phyloP scores from a whole-genome alignment of 1,284 basidiomycete species.

The Pascua sp. region DNA sequence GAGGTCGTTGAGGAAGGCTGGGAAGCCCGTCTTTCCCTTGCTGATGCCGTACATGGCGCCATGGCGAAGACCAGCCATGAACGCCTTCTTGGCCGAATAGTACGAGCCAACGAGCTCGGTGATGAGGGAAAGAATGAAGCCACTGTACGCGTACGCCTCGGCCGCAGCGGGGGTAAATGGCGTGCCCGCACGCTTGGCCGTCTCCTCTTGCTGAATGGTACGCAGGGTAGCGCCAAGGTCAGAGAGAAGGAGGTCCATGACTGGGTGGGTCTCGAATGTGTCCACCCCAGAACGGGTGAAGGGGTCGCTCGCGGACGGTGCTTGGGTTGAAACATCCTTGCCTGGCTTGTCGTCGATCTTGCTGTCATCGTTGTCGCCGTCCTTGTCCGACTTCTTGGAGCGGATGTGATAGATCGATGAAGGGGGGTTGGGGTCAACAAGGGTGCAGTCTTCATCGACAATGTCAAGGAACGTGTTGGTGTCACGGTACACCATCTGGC shows the following conservation, averaged over 20 bases:
- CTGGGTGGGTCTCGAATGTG: conserved; percentile 15
- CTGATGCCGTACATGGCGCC: conserved; percentile 57
- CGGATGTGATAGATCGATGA: conserved; percentile 61
- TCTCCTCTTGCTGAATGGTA: conserved; percentile 15
- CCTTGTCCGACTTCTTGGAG: conserved; percentile 40
- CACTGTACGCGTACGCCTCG: conserved; percentile 57
- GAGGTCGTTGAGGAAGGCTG: conserved; percentile 67
- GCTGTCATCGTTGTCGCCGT: conserved; percentile 2
- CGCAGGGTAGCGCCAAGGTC: conserved; percentile 27
- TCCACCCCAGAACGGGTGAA: conserved; percentile 53
- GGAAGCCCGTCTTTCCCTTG: conserved; percentile 24
- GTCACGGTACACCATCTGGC: conserved; percentile 77
- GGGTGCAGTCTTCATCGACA: conserved; percentile 65
- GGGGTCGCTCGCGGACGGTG: conserved; percentile 23
- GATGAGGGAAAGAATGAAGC: conserved; percentile 86
- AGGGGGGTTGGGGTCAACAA: conserved; percentile 63
- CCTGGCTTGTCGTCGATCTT: conserved; percentile 3
- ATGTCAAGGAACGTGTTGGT: conserved; percentile 72
- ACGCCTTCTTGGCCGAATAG: conserved; percentile 80
- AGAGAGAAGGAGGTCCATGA: conserved; percentile 33
- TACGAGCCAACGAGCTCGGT: conserved; percentile 93
- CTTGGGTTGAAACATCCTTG: conserved; percentile 3
- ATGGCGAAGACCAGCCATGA: conserved; percentile 68
- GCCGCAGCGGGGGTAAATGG: conserved; percentile 4
- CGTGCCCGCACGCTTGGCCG: conserved; percentile 8